Conservation (phyloP, 2,329 filamentous ascomycete genomes). For the Ceratocystis huliohia region DNA sequence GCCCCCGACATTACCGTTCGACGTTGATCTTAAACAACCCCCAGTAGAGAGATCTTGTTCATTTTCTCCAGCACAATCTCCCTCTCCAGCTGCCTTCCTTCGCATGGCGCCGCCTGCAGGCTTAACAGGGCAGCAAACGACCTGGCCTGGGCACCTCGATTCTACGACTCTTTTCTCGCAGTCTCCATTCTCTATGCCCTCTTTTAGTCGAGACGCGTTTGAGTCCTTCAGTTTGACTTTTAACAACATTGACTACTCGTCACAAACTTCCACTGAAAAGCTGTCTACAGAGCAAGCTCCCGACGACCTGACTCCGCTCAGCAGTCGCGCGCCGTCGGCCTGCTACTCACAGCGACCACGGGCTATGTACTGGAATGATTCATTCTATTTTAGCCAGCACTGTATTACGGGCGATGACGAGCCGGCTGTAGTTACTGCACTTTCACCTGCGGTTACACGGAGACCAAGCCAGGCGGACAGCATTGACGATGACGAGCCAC, state of each 20-base stretch:
- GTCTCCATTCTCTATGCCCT: neutral
- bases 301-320: neutral
- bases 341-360: neutral
- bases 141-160: neutral
- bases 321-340: neutral
- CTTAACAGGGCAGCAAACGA: neutral
- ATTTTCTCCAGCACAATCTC: neutral
- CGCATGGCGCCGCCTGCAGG: neutral
- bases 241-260: too few relatives aligned
- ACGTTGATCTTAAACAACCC: neutral
- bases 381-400: neutral
- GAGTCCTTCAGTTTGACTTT: neutral
- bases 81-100: neutral
- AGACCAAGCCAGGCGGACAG: constrained; percentile 6
- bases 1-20: neutral
- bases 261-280: too few relatives aligned
- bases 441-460: constrained; percentile 5
- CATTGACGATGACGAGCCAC: constrained; percentile 3
- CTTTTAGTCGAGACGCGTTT: neutral
- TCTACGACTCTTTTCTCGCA: neutral
- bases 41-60: neutral
- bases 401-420: constrained; percentile 13
- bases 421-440: constrained; percentile 4
- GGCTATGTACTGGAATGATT: neutral
- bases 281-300: neutral